Conservation (phyloP, 352 stramenopile species). For the Globisporangium carolinianum region DNA sequence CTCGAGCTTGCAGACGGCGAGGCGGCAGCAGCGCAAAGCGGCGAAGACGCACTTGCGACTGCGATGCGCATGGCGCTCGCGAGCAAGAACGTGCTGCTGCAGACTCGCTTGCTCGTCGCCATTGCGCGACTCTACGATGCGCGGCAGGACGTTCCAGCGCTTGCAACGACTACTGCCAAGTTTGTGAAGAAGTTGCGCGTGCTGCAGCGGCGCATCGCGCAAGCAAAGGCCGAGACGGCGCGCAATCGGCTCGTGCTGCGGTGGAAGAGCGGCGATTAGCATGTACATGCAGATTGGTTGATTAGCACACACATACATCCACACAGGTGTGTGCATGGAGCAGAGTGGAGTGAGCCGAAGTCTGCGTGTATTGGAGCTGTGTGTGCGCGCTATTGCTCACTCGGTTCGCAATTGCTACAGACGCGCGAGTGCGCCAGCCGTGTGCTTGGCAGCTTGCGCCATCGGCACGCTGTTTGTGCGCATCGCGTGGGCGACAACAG, state of each 20-base stretch:
- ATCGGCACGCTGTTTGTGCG: slow-evolving; percentile 65
- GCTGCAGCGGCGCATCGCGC: slow-evolving; percentile 37
- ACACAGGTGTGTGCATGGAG: background rate
- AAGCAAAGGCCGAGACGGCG: slow-evolving; percentile 31
- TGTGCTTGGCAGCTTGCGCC: slow-evolving; percentile 65
- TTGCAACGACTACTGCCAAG: slow-evolving; percentile 40
- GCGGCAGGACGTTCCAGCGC: slow-evolving; percentile 29
- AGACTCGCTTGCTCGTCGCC: slow-evolving; percentile 47
- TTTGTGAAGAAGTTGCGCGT: slow-evolving; percentile 62
- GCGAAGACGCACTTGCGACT: slow-evolving; percentile 57
- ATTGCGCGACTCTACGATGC: slow-evolving; percentile 45
- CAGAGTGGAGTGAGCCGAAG: background rate
- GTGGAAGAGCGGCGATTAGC: slow-evolving; percentile 28
- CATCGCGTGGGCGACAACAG: slow-evolving; percentile 48
- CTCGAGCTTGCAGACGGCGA: no score
- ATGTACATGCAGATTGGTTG: background rate
- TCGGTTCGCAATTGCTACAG: slow-evolving; percentile 21
- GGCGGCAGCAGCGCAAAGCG: background rate
- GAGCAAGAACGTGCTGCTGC: slow-evolving; percentile 69
- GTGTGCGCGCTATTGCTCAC: background rate
- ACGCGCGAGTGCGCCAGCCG: slow-evolving; percentile 50
- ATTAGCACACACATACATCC: background rate
- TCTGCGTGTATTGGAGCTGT: background rate
- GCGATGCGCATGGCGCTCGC: slow-evolving; percentile 43
- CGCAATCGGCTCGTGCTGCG: slow-evolving; percentile 34